Base-by-base conservation (phyloP, 2,329 filamentous ascomycete species). In the Fusarium torulosum region DNA sequence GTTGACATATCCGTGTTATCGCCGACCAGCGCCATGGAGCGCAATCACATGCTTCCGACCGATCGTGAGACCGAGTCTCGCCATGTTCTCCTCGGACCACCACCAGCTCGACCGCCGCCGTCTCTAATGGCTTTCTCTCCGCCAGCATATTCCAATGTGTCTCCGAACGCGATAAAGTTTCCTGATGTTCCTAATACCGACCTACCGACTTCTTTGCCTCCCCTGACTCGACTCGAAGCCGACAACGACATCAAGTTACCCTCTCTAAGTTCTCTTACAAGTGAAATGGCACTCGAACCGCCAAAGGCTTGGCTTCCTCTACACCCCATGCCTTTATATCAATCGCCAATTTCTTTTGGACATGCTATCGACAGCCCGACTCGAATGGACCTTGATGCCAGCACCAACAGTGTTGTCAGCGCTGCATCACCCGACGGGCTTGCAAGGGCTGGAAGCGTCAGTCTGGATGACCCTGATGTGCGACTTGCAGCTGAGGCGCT, bases 401-500 rank as follows among this genome's bases (percentile, higher is more conserved):
- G 73, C 54, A 81, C 76, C 63, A 81, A 76, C 53, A 80, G 80
- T 61, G 78, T 78, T 53, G 64, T 75, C 37, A 82, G 79, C 68
- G 76, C 80, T 31, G 76, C 80, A 9, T 85, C 84, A 5, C 82
- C 85, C 14, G 83, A 84, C 52, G 76, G 76, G n/a, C 77, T 80
- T 37, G 80, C 79, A 5, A 77, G 84, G 47, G 78, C 83, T 7
- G 80, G 80, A 56, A 87, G 84, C 60, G 84, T 88, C 46, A 88
- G 81, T 60, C 76, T 91, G 27, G 89, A 91, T 71, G 88, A 91
- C 67, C 88, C 88, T 4, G 88, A 90, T 71, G 89, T 91, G 35
- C 84, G 88, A 41, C 82, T 90, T 70, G 91, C 91, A 23, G 91
- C 91, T 29, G 90, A 94, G 77, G 91, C 91, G 9, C 81, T 94